Evolutionary conservation across 2,329 filamentous ascomycete species (phyloP), one percentile per base, ranked within the genome.

Genomic region (Lachnellula arida): DNA sequence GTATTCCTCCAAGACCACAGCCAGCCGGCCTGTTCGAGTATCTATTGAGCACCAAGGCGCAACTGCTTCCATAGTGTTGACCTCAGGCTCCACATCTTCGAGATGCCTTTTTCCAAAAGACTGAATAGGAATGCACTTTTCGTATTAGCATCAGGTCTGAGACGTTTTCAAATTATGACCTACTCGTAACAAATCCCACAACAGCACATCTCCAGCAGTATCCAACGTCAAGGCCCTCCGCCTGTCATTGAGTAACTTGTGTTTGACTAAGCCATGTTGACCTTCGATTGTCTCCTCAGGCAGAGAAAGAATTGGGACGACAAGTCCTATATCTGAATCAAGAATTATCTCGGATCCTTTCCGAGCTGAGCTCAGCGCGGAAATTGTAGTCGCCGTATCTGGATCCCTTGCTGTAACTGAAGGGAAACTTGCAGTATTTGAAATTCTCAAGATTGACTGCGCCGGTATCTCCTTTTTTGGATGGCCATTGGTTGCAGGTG

Each of bases 41-140:
- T 99, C 91, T 52, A 97, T 88, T 1, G 90, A 90, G 70, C 94
- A 99, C 94, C 94, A 99, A 53, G 96, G 93, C 4, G 93, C 88
- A 40, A 97, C 90, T 34, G 87, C 92, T 69, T 96, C 91, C 14
- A 83, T 80, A 0, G 91, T 96, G 68, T 97, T 96, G 54, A 97
- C 82, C 67, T 91, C 81, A 0, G 86, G 85, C 57, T 91, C 87
- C 8, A 99, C 91, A 69, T 97, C 93, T 67, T 97, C 93, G 3
- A 99, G 80, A 72, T 97, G 89, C 46, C 88, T 84, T 74, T 97
- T 97, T 44, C 94, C 94, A 72, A 94, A 99, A n/a, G 88, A 91
- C 71, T 90, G 82, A 53, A 97, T 85, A 0, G 91, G 91, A 67
- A 87, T 81, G 69, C 94, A 97, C 86, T 94, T 44, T n/a, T 17